phyloP scores from a whole-genome alignment of 371 early-diverging fungal species.

The Apophysomyces elegans region DNA sequence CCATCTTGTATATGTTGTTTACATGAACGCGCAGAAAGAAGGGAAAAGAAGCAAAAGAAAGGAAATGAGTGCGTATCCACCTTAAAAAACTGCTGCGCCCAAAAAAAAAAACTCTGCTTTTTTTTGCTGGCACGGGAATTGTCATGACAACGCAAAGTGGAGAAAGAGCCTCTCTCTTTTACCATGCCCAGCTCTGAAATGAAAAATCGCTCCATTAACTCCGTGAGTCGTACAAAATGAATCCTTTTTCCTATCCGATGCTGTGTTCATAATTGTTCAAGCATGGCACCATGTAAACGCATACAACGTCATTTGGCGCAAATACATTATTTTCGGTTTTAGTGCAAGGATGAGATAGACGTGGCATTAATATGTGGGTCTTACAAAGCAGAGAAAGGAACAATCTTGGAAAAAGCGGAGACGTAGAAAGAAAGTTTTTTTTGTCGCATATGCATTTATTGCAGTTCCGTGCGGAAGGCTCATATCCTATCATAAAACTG shows the following conservation, averaged over 20 bases:
- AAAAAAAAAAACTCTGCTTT: neutral
- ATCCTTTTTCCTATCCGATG: too few species aligned
- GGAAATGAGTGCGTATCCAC: neutral
- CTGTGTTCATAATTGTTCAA: neutral
- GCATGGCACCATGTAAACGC: too few species aligned
- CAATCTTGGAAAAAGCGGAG: too few species aligned
- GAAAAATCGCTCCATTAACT: neutral
- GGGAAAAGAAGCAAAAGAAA: neutral
- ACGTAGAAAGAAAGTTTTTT: neutral
- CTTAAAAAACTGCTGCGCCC: slow-evolving; percentile 3
- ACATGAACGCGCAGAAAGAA: slow-evolving; percentile 7
- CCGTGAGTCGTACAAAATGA: too few species aligned
- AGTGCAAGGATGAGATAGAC: too few species aligned
- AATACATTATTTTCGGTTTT: too few species aligned
- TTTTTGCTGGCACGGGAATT: slow-evolving; percentile 10
- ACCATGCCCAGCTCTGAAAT: neutral
- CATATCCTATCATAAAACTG: too few species aligned
- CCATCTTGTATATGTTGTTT: neutral
- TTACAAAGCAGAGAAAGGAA: too few species aligned
- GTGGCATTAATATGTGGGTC: too few species aligned
- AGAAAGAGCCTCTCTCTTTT: neutral
- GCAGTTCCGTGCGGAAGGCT: too few species aligned
- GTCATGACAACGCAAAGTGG: slow-evolving; percentile 3
- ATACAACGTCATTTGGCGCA: too few species aligned
- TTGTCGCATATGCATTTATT: neutral